A percentile compares a stretch with the other conserved stretches of the same genome.
phyloP scores from a whole-genome alignment of 2,329 filamentous ascomycete genomes.

The Microsporum canis region DNA sequence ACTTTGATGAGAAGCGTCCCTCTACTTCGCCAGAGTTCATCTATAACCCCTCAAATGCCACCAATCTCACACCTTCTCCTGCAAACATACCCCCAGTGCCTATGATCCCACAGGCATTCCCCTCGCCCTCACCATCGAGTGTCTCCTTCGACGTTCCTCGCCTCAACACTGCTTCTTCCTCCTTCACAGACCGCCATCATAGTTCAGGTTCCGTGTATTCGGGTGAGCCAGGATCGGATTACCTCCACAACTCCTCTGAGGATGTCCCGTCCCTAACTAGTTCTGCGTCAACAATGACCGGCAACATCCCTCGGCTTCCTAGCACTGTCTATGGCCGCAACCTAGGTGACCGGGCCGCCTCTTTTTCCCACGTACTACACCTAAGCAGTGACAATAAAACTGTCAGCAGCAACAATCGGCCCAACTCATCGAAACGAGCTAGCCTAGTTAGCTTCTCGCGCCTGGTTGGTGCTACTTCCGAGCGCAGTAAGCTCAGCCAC shows the following conservation, averaged over 20 bases:
- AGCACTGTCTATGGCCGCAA: constrained; percentile 28
- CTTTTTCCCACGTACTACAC: constrained; percentile 32
- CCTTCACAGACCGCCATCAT: constrained; percentile 32
- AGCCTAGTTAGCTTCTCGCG: constrained; percentile 41
- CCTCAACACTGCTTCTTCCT: constrained; percentile 29
- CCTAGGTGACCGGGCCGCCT: constrained; percentile 35
- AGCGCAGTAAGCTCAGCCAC: constrained; percentile 36
- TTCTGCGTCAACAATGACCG: constrained; percentile 38
- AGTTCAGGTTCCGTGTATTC: constrained; percentile 22
- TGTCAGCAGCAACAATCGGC: constrained; percentile 28
- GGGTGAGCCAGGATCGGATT: constrained; percentile 28
- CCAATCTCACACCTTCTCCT: constrained; percentile 24
- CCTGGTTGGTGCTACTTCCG: constrained; percentile 34
- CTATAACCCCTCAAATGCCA: constrained; percentile 30
- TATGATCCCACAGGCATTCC: constrained; percentile 33
- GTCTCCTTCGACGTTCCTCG: constrained; percentile 34
- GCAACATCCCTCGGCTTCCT: constrained; percentile 34
- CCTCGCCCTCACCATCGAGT: constrained; percentile 35
- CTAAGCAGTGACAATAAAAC: constrained; percentile 30
- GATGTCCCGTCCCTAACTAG: constrained; percentile 42
- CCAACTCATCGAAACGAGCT: constrained; percentile 34
- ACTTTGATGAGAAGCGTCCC: constrained; percentile 31
- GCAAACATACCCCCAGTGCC: constrained; percentile 24
- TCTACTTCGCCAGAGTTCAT: constrained; percentile 33
- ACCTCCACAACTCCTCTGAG: constrained; percentile 35